Percentiles rank a stretch among this genome's conserved stretches.
phyloP scores from a whole-genome alignment of 441 rosid species.

The Eruca vesicaria region DNA sequence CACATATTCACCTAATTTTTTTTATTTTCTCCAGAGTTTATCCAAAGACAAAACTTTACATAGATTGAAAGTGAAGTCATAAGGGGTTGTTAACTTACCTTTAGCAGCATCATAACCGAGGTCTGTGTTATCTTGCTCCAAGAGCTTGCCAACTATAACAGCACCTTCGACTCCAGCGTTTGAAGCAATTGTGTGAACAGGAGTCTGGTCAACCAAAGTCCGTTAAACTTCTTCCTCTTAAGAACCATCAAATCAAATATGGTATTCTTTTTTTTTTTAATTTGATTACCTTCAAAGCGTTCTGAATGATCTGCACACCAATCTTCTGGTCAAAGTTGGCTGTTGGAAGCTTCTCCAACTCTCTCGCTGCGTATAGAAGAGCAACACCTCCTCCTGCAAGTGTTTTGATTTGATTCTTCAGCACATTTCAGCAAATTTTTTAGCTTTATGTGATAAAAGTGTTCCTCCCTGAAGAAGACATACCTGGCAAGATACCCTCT shows the following conservation, averaged over 20 bases:
- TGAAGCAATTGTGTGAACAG: conserved; percentile 72
- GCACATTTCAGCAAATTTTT: background rate
- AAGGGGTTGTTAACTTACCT: conserved; percentile 41
- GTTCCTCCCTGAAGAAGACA: background rate
- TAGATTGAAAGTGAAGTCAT: background rate
- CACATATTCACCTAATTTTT: conserved; percentile 49
- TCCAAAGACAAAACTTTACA: background rate
- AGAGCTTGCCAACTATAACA: conserved; percentile 81
- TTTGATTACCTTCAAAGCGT: conserved; percentile 68
- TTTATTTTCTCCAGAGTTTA: background rate
- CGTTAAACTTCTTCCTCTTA: background rate
- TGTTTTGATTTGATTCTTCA: background rate
- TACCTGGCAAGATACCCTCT: conserved; percentile 92
- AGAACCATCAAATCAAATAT: background rate
- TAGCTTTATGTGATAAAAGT: background rate
- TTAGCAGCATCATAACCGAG: conserved; percentile 92
- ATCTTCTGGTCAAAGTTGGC: conserved; percentile 87
- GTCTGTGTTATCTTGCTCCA: conserved; percentile 80
- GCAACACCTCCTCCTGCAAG: conserved; percentile 83
- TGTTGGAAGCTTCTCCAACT: conserved; percentile 68
- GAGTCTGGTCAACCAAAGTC: conserved; percentile 37
- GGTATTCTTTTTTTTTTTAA: background rate
- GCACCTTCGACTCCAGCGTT: conserved; percentile 94
- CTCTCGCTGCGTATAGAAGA: conserved; percentile 76
- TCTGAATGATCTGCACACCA: conserved; percentile 88